Conservation (phyloP, 371 early-diverging fungal genomes). For the Rhizopus delemar region DNA sequence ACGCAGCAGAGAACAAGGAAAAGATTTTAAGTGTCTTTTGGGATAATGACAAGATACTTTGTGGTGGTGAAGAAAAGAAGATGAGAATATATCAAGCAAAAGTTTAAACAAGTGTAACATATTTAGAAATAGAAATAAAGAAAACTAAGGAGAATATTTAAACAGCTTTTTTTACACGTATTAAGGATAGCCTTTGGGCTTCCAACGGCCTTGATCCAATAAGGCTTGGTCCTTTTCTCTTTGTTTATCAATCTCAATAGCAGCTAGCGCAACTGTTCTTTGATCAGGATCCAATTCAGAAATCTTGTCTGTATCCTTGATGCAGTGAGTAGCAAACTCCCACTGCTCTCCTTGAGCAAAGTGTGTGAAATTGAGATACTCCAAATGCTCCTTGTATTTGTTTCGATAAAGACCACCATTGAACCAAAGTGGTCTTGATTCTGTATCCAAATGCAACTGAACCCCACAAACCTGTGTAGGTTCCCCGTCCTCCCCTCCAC, state of each 20-base stretch:
- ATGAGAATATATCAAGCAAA: constrained; percentile 71
- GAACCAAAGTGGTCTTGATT: constrained; percentile 44
- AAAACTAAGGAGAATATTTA: not conserved
- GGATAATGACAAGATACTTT: constrained; percentile 68
- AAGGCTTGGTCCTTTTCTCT: constrained; percentile 15
- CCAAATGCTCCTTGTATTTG: constrained; percentile 33
- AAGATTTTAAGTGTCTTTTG: constrained; percentile 85
- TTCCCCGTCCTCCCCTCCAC: constrained; percentile 40
- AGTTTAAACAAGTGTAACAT: constrained; percentile 10
- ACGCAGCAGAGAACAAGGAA: constrained; percentile 45
- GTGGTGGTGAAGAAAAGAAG: constrained; percentile 86
- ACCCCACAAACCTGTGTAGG: constrained; percentile 50
- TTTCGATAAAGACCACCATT: constrained; percentile 51
- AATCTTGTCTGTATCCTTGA: constrained; percentile 28
- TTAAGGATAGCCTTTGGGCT: constrained; percentile 5
- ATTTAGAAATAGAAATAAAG: not conserved
- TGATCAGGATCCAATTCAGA: constrained; percentile 10
- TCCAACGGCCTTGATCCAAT: constrained; percentile 20
- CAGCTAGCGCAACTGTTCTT: constrained; percentile 13
- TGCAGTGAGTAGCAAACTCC: constrained; percentile 31
- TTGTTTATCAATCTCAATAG: constrained; percentile 22
- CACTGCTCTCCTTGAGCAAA: constrained; percentile 29
- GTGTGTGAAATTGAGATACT: constrained; percentile 39
- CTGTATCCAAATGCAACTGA: constrained; percentile 44
- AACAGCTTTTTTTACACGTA: not conserved